Evolutionary conservation across 129 eudicot genomes (phyloP), one percentile per base, ranked within the genome.

Genomic region (Mikania micrantha): DNA sequence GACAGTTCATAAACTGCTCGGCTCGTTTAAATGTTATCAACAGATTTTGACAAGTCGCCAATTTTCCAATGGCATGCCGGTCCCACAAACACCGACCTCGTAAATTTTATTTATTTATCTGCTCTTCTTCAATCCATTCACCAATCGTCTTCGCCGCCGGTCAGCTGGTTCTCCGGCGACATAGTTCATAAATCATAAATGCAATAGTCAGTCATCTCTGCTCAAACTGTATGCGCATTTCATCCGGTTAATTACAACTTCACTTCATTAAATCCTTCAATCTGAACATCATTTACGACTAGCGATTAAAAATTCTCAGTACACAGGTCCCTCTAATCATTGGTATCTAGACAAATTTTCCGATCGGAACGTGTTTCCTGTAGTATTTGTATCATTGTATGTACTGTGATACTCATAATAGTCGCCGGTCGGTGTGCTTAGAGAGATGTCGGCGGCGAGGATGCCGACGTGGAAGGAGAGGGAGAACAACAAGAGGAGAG

Each of bases 381-480:
- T 63, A 50, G 61, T 49, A 35, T 35, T 13, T 50, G 47, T 49
- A 25, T 35, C 35, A 24, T 7, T 42, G 35, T 41, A 25, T 29
- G 4, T 4, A 29, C 34, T n/a, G n/a, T n/a, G n/a, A n/a, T n/a
- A n/a, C 0, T 2, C 11, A 38, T 45, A 47, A 48, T 49, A 25
- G 7, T 9, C 64, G 25, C 16, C 19, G 73, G 9, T 9, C 16
- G 44, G 48, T 62, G 70, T 25, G 40, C 39, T 38, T 16, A 40
- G 66, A 54, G 61, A 32, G 73, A 77, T 85, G 74, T 72, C 85
- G 52, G 85, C 85, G 52, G 74, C 85, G 20, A 76, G 94, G 81
- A 54, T 78, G 83, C 94, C 96, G 50, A 78, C 96, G 38, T 89
- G 94, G 94, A 89, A 80, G 77, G 96, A 89, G 66, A 77, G 96